Conservation (phyloP, 139 green algal genomes). For the Eudorina sp. region DNA sequence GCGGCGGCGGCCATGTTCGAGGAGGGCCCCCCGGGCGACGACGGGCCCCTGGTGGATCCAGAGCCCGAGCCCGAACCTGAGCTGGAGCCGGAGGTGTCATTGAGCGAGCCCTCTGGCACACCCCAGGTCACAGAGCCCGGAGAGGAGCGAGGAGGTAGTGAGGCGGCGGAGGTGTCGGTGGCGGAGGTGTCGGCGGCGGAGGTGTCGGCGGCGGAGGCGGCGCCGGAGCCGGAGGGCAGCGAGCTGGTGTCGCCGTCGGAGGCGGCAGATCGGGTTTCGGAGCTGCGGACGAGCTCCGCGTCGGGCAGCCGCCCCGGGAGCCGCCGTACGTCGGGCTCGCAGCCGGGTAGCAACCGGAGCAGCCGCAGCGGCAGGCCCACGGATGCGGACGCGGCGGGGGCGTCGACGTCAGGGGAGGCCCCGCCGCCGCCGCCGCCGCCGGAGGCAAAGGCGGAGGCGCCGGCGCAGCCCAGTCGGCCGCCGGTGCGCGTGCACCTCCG, state of each 20-base stretch:
- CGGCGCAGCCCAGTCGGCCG: not conserved
- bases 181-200: not conserved
- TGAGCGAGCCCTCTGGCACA: not conserved
- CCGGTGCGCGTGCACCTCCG: slow-evolving; percentile 38
- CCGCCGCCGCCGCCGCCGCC: not conserved
- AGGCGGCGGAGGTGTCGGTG: not conserved
- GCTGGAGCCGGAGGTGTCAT: not conserved
- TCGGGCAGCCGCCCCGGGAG: not conserved
- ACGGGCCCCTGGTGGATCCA: slow-evolving; percentile 9
- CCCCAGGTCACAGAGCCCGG: not conserved
- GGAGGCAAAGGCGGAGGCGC: not conserved
- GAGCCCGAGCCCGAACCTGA: not conserved
- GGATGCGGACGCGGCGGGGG: not conserved
- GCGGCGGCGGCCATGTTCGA: slow-evolving; percentile 26
- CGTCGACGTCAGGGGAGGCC: not conserved
- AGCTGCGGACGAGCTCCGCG: slow-evolving; percentile 1
- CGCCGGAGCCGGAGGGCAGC: not conserved
- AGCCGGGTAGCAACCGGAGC: slow-evolving; percentile 16
- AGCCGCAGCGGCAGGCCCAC: not conserved
- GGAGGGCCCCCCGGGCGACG: not conserved
- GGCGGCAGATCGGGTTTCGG: slow-evolving; percentile 2
- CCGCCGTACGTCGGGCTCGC: not conserved
- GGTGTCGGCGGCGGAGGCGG: not conserved
- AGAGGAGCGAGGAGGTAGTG: no score
- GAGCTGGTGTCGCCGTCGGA: slow-evolving; percentile 6